phyloP scores from a whole-genome alignment of 768 basidiomycete genomes.

The Sporobolomyces roseus region DNA sequence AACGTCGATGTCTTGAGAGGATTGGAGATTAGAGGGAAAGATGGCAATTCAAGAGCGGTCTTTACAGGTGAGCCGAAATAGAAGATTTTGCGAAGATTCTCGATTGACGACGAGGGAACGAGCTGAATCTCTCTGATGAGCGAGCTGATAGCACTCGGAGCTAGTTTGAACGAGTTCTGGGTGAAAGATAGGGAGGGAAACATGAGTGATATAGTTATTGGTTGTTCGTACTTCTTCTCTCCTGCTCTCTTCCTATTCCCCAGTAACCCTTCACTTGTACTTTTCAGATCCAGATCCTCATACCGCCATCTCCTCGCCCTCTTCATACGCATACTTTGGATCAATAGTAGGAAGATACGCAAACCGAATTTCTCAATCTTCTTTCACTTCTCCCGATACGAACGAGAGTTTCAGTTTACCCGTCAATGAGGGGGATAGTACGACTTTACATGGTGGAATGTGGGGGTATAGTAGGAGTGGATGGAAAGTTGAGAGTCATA shows the following conservation, averaged over 20 bases:
- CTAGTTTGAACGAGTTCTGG: slow-evolving; percentile 14
- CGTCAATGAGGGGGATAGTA: slow-evolving; percentile 4
- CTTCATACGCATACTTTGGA: slow-evolving; percentile 19
- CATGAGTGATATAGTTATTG: slow-evolving; percentile 13
- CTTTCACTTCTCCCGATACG: slow-evolving; percentile 7
- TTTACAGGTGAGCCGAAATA: slow-evolving; percentile 20
- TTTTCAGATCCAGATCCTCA: background rate
- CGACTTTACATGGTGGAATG: slow-evolving; percentile 19
- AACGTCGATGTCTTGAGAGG: slow-evolving; percentile 22
- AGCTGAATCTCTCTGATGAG: background rate
- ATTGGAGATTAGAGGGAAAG: background rate
- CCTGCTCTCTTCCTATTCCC: background rate
- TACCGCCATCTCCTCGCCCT: slow-evolving; percentile 1
- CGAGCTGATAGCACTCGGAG: slow-evolving; percentile 12
- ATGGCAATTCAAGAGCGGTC: background rate
- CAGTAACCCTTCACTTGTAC: background rate
- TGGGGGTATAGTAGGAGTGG: slow-evolving; percentile 17
- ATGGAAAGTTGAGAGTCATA: background rate
- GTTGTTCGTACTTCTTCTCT: slow-evolving; percentile 1
- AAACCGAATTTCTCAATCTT: slow-evolving; percentile 13
- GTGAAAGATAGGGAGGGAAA: slow-evolving; percentile 1
- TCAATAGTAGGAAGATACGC: slow-evolving; percentile 25
- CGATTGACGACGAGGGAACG: no score
- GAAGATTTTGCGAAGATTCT: no score
- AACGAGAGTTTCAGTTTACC: background rate